Evolutionary conservation across 2,329 filamentous ascomycete species (phyloP), one percentile per base, ranked within the genome.

Genomic region (Cladosporium sphaerospermum): DNA sequence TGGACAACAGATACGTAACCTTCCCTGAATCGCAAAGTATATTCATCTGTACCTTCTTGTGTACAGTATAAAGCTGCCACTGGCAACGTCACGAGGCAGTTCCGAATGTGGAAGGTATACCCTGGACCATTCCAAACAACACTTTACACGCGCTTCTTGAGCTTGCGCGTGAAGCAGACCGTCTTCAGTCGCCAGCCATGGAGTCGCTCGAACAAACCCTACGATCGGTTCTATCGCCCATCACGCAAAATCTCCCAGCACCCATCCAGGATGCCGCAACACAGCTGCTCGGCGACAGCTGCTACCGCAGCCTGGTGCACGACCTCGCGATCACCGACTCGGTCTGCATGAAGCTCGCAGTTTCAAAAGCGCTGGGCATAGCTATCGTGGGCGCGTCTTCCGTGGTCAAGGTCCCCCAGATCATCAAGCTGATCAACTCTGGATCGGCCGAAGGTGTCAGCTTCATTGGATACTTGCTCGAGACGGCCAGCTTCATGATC

Each of bases 321-420:
- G 85, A 96, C 66, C 79, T 99, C 67, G 86, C 95, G 73, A 77
- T 86, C 64, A 80, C 83, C 58, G 82, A 89, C 65, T 79, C 81
- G 5, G 83, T 81, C 55, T 99, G 93, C 77, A 75, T 96, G 64
- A 93, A 93, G 68, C 83, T 96, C 48, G 91, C 84, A 62, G 81
- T 97, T 67, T 95, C 88, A 66, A 99, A 99, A 75, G 89, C 80
- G 3, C 84, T 99, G 13, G 92, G 93, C 54, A 85, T 97, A 62
- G 93, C 85, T 69, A 99, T 99, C 73, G 90, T 99, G 67, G 86
- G 81, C 61, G 89, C 90, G 50, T 91, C 88, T 28, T 85, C 88
- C 52, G 83, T 97, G 63, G 91, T 99, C 76, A 99, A 99, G 76
- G 84, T 99, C 23, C 93, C 93, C 0, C 93, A 99, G 77, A 92